These are phyloP conservation scores for Cercospora nicotianae DNA, from an alignment of 2,329 filamentous ascomycete species.

Conservation along the genomic window DNA sequence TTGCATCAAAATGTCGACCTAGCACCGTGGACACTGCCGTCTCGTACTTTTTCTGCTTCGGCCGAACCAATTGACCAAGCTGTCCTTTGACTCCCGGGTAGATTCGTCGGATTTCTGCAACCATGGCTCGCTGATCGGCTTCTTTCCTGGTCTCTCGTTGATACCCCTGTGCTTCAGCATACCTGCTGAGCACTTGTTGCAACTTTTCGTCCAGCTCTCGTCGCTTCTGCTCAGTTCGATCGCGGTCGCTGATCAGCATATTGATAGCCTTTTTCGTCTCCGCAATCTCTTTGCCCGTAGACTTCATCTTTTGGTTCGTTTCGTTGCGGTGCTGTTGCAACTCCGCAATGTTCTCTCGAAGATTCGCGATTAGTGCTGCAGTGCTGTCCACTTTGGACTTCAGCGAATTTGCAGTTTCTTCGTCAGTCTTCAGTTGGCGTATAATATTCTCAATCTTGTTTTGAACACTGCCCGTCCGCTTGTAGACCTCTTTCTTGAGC, in stretches of 20 bases:
- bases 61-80: conserved; percentile 86
- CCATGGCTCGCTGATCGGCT: conserved; percentile 73
- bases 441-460: conserved; percentile 81
- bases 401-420: conserved; percentile 84
- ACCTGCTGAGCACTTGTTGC: conserved; percentile 73
- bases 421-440: conserved; percentile 86
- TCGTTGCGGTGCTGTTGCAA: conserved; percentile 68
- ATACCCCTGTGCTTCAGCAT: conserved; percentile 82
- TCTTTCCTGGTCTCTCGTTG: conserved; percentile 84
- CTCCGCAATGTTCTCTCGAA: conserved; percentile 68
- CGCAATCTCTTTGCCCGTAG: conserved; percentile 71
- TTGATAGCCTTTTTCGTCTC: conserved; percentile 90
- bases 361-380: conserved; percentile 69
- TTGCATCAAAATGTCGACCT: conserved; percentile 88
- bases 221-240: conserved; percentile 75
- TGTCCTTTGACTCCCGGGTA: conserved; percentile 90
- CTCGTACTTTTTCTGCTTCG: conserved; percentile 95
- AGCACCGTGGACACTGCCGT: conserved; percentile 90
- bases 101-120: conserved; percentile 82
- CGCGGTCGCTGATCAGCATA: conserved; percentile 76
- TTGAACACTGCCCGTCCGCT: conserved; percentile 77
- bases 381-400: conserved; percentile 83
- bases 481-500: conserved; percentile 80
- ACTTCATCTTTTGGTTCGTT: conserved; percentile 63
- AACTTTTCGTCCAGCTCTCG: conserved; percentile 93